Conservation (phyloP, 2,329 filamentous ascomycete species). For the Emericellopsis atlantica region DNA sequence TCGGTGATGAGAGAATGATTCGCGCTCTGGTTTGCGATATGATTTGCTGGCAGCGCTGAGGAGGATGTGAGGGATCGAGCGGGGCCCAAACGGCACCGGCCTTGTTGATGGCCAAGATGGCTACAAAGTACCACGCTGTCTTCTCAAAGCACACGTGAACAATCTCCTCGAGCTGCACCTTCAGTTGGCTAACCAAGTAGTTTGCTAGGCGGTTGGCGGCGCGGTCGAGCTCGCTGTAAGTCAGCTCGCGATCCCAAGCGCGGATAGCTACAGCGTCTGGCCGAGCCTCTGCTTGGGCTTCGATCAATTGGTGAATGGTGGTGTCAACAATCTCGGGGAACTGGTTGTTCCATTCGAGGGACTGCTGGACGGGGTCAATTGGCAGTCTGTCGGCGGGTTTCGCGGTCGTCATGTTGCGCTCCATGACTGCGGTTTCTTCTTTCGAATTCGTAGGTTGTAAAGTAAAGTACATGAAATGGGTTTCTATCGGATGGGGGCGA, state of each 20-base stretch:
- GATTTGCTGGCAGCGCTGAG: background rate
- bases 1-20: constrained; percentile 7
- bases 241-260: constrained; percentile 28
- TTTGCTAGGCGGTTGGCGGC: constrained; percentile 22
- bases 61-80: constrained; percentile 3
- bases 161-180: background rate
- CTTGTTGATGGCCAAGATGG: constrained; percentile 5
- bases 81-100: constrained; percentile 3
- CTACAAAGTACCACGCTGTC: constrained; percentile 2
- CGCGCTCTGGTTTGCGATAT: background rate
- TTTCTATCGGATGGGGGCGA: too few relatives aligned
- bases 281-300: constrained; percentile 1
- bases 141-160: constrained; percentile 5
- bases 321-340: constrained; percentile 1
- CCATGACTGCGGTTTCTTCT: too few relatives aligned
- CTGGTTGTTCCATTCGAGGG: constrained; percentile 3
- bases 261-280: constrained; percentile 21
- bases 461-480: too few relatives aligned
- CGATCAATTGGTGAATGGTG: constrained; percentile 1
- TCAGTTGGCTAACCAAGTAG: constrained; percentile 12
- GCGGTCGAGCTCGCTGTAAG: constrained; percentile 23
- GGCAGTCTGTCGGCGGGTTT: too few relatives aligned
- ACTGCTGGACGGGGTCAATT: constrained; percentile 1
- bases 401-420: too few relatives aligned
- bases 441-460: too few relatives aligned